Evolutionary conservation across 1,284 basidiomycete species (phyloP), one percentile per base, ranked within the genome.

Genomic region (Naganishia sp.): DNA sequence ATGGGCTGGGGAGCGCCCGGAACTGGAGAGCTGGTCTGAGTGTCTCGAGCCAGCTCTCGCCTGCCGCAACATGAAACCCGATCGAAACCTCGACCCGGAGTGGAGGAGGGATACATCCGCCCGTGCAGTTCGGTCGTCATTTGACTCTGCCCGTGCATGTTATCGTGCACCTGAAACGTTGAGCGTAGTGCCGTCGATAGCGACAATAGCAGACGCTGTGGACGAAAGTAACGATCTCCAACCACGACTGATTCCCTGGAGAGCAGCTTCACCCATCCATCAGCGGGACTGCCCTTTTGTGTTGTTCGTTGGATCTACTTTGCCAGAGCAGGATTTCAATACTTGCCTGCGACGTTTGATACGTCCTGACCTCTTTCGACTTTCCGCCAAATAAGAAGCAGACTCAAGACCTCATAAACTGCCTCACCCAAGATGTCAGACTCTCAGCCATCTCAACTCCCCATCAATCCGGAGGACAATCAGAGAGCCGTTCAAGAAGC

Each of bases 401-500:
- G 28, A 28, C 5, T 28, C 28, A 28, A 28, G 28, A 28, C 28
- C 28, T 1, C 28, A 28, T 28, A 2, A 28, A 28, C 1, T 28
- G 28, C 28, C 28, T 28, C 28, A 28, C 7, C 3, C 46, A 61
- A 39, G n/a, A 61, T 61, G 57, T 50, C 57, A 9, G 57, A 57
- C 11, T 21, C 55, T 23, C 55, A 61, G 43, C 57, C 57, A 31
- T 61, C 57, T 13, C 50, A 55, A 44, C 55, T 64, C 23, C 36
- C 54, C 56, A 28, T 52, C 43, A 36, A 61, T 53, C 42, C 69
- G 46, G 48, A 67, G 25, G 73, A 75, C 6, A 74, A 78, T 36
- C 71, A 75, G 4, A 64, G 60, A 2, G 70, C 73, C 25, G 71
- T 80, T 6, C 77, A 77, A 39, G 74, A 78, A 21, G 78, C 78